Evolutionary conservation across 257 asterid genomes (phyloP), one percentile per base, ranked within the genome.

Genomic region (Jacaranda mimosifolia): DNA sequence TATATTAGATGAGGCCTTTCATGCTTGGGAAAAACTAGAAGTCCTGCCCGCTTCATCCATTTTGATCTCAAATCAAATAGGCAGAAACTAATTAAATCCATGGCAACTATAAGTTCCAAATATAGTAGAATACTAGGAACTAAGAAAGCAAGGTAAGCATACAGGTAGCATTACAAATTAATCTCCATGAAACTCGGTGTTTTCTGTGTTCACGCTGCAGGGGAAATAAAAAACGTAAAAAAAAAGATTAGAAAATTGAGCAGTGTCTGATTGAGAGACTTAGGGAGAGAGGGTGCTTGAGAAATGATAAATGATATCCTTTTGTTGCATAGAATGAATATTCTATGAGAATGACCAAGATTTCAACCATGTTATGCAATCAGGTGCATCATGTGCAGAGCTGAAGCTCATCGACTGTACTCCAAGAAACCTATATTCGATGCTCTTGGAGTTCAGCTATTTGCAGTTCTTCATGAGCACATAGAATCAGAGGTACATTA

Each of bases 341-440:
- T 45, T 38, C 10, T 3, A 68, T 57, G 26, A 43, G 68, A 70
- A 65, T 71, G 58, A 76, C 46, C 46, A 52, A 64, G 72, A 49
- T 62, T 9, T 57, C 48, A 48, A 53, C 53, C 17, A 48, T 72
- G 9, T 70, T 49, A 26, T 57, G 76, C 73, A 52, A 58, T 12
- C 85, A 87, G 91, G 84, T 87, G 91, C 81, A 82, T 87, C 77
- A 91, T 91, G 98, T 93, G 98, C 85, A 89, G 98, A 87, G 98
- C 97, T 77, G 98, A 93, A 86, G 97, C 95, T 12, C 95, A 93
- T 86, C 94, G 89, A 77, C 91, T 93, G 7, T 93, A 93, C 84
- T 83, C 92, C 56, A 87, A 82, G 82, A 91, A 93, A 81, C 97
- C 94, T 52, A 85, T 93, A 77, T 91, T 93, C 57, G 98, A 93